These are phyloP conservation scores for Perkinsus olseni DNA, from an alignment of 169 alveolate genomes.

Conservation along the genomic window DNA sequence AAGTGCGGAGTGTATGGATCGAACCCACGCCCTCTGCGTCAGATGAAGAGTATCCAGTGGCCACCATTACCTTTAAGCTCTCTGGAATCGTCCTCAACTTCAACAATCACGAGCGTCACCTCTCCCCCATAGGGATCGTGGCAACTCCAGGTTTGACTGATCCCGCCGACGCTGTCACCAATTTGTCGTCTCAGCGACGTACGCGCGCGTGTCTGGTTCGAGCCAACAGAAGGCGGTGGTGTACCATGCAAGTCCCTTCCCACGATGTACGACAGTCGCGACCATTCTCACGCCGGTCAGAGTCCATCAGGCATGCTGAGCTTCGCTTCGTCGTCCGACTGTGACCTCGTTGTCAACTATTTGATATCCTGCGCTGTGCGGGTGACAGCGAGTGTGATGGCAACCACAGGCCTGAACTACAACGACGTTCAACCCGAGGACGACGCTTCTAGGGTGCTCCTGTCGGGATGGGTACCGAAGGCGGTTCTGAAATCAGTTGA, in stretches of 20 bases:
- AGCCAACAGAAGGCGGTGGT: not conserved
- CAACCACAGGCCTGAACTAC: not conserved
- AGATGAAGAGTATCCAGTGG: not conserved
- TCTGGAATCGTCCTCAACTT: not conserved
- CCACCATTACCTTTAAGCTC: not conserved
- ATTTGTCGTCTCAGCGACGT: not conserved
- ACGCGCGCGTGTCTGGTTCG: not conserved
- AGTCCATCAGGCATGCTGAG: not conserved
- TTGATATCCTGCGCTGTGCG: not conserved
- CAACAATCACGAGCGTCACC: not conserved
- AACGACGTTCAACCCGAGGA: not conserved
- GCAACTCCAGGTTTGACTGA: constrained; percentile 4
- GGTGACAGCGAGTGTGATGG: not conserved
- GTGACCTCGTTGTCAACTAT: not conserved
- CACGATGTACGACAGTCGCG: not conserved
- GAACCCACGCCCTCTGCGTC: not conserved
- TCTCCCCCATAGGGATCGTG: not conserved
- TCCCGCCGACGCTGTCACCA: no score
- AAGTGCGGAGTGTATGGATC: not conserved
- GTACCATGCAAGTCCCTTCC: not conserved
- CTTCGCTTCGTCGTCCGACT: not conserved
- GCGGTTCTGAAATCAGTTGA: not conserved
- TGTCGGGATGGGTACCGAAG: not conserved
- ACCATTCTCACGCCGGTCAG: not conserved
- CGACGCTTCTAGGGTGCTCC: not conserved